phyloP scores from a whole-genome alignment of 2,329 filamentous ascomycete genomes.

The Epichloe sibirici region DNA sequence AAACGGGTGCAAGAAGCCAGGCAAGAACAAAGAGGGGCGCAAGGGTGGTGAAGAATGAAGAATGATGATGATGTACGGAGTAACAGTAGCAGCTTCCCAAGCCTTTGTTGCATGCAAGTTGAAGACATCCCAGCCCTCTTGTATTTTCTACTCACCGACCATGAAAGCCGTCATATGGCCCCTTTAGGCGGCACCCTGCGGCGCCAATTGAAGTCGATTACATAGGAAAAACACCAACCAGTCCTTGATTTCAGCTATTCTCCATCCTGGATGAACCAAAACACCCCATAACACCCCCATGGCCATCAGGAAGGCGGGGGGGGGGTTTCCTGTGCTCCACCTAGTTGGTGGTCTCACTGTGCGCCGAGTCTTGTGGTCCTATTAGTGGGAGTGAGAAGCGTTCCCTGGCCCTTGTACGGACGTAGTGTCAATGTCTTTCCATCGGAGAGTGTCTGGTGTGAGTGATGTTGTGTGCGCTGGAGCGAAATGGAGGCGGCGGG shows the following conservation, averaged over 20 bases:
- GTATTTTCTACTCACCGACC: constrained; percentile 6
- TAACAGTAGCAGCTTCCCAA: not conserved
- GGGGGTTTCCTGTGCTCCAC: not conserved
- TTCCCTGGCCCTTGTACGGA: not conserved
- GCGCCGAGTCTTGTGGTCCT: not conserved
- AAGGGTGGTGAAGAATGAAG: not conserved
- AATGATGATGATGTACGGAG: not conserved
- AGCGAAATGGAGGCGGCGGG: constrained; percentile 2
- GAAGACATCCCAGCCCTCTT: constrained; percentile 10
- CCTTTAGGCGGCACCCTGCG: not conserved
- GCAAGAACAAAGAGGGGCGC: not conserved
- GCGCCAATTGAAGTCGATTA: not conserved
- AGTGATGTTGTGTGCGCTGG: not conserved
- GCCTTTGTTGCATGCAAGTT: constrained; percentile 2
- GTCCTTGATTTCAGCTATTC: constrained; percentile 6
- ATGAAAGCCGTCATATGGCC: constrained; percentile 1
- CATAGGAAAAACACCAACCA: not conserved
- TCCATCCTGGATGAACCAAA: constrained; percentile 6
- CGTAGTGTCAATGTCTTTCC: not conserved
- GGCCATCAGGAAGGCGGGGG: not conserved
- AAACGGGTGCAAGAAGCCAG: not conserved
- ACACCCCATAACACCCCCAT: constrained; percentile 1
- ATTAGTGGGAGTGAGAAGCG: not conserved
- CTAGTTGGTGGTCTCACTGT: not conserved
- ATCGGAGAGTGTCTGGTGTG: not conserved